A percentile compares a stretch with the other conserved stretches of the same genome.
Evolutionary conservation across 2,329 filamentous ascomycete genomes (phyloP).

Genomic region (Trichoderma cornu-damae): DNA sequence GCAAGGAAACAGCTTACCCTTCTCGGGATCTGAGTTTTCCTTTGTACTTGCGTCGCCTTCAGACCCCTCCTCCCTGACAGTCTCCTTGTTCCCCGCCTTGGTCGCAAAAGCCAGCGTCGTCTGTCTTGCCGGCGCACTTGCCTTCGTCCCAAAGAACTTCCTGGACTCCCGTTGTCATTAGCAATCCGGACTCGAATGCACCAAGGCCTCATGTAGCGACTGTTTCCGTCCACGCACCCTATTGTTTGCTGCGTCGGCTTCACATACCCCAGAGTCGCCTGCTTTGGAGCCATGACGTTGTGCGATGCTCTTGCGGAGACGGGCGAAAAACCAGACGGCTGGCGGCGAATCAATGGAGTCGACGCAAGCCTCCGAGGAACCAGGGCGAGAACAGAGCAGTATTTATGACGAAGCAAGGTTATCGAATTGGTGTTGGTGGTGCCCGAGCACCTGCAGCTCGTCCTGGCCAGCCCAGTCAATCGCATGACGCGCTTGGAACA

Average conservation of each 20-base stretch:
- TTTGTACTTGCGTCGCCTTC: slow-evolving; percentile 29
- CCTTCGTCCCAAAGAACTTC: slow-evolving; percentile 72
- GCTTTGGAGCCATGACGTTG: slow-evolving; percentile 55
- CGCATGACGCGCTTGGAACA: slow-evolving; percentile 34
- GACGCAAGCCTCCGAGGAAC: slow-evolving; percentile 19
- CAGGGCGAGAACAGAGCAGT: slow-evolving; percentile 19
- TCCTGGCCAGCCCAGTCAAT: not conserved
- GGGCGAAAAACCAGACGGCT: slow-evolving; percentile 1
- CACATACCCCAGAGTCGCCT: slow-evolving; percentile 86
- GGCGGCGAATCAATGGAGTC: slow-evolving; percentile 14
- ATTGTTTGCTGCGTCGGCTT: slow-evolving; percentile 67
- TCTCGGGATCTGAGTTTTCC: slow-evolving; percentile 36
- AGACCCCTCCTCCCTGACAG: slow-evolving; percentile 25
- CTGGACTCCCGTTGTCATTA: slow-evolving; percentile 41
- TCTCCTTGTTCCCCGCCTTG: slow-evolving; percentile 41
- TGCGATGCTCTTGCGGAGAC: slow-evolving; percentile 14
- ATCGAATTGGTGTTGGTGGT: slow-evolving; percentile 2
- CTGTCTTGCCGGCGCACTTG: slow-evolving; percentile 60
- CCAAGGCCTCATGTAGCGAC: not conserved
- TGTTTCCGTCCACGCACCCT: slow-evolving; percentile 48
- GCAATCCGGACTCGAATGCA: not conserved
- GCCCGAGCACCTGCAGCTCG: slow-evolving; percentile 1
- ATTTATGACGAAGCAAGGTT: slow-evolving; percentile 20
- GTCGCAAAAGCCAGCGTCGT: slow-evolving; percentile 73
- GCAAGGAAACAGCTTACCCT: slow-evolving; percentile 30